A percentile compares a stretch with the other conserved stretches of the same genome.
phyloP scores from a whole-genome alignment of 1,139 yeast genomes.

The Yamadazyma atlantica region DNA sequence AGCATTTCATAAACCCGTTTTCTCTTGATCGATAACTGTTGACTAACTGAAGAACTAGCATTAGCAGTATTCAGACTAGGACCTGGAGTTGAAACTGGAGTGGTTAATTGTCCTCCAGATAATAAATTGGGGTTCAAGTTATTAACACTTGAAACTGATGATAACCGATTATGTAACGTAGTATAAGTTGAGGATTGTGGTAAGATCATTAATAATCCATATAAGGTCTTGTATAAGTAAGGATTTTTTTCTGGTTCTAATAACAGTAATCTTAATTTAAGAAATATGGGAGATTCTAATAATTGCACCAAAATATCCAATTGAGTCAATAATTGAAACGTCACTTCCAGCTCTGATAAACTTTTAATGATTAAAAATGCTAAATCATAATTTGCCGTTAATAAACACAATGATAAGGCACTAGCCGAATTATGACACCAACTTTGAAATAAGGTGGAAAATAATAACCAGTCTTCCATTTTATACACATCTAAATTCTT shows the following conservation, averaged over 20 bases:
- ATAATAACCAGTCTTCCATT: constrained; percentile 67
- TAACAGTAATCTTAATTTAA: constrained; percentile 80
- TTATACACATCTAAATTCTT: constrained; percentile 46
- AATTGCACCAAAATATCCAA: constrained; percentile 79
- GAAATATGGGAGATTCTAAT: constrained; percentile 80
- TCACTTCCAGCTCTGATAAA: constrained; percentile 72
- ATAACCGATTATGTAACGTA: constrained; percentile 73
- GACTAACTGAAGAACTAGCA: constrained; percentile 17
- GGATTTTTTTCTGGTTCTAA: constrained; percentile 86
- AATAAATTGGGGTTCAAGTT: constrained; percentile 13
- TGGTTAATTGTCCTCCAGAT: constrained; percentile 16
- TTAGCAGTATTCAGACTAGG: constrained; percentile 15
- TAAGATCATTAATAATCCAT: constrained; percentile 88
- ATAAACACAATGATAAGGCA: constrained; percentile 77
- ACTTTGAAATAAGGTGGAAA: constrained; percentile 75
- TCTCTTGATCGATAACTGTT: constrained; percentile 40
- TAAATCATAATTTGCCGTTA: constrained; percentile 87
- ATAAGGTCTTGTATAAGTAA: constrained; percentile 79
- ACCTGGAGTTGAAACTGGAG: constrained; percentile 25
- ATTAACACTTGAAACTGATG: constrained; percentile 38
- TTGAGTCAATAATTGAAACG: constrained; percentile 70
- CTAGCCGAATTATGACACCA: constrained; percentile 96
- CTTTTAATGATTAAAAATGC: constrained; percentile 79
- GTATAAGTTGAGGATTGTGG: constrained; percentile 96
- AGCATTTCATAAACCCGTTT: constrained; percentile 54